Percentiles rank a stretch among this genome's conserved stretches.
These are phyloP conservation scores for Aspergillus sp. DNA, from an alignment of 2,329 filamentous ascomycete species.

Conservation along the genomic window DNA sequence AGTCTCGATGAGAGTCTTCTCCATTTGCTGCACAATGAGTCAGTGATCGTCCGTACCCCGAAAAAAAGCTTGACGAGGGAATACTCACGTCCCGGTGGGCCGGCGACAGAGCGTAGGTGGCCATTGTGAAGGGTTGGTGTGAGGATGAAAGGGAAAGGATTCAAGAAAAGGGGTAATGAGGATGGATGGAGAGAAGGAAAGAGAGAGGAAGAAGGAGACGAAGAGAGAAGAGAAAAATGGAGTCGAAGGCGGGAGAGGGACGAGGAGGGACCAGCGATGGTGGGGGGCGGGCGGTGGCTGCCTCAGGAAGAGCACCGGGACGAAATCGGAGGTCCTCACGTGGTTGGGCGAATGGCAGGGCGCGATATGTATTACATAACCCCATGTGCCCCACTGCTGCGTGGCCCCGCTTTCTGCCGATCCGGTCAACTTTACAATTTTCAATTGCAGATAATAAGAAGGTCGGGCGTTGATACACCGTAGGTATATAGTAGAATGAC, in stretches of 20 bases:
- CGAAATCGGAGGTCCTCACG: no score
- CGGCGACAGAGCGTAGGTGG: conserved; percentile 63
- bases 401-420: no score
- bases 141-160: conserved; percentile 10
- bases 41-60: conserved; percentile 12
- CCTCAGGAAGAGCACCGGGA: no score
- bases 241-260: not conserved
- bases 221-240: conserved; percentile 1
- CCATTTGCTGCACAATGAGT: conserved; percentile 72
- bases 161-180: conserved; percentile 2
- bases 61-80: conserved; percentile 10
- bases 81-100: conserved; percentile 64
- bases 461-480: no score
- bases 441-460: no score
- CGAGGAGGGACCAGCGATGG: no score
- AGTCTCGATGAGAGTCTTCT: conserved; percentile 86
- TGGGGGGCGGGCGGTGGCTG: no score
- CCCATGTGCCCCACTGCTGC: no score
- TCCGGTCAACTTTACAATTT: no score
- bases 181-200: conserved; percentile 6
- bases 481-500: no score
- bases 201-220: conserved; percentile 5
- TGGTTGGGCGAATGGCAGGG: no score
- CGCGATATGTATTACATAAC: no score
- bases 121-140: conserved; percentile 34